Base-by-base conservation (phyloP, 2,329 filamentous ascomycete species). In the Trichoderma endophyticum region DNA sequence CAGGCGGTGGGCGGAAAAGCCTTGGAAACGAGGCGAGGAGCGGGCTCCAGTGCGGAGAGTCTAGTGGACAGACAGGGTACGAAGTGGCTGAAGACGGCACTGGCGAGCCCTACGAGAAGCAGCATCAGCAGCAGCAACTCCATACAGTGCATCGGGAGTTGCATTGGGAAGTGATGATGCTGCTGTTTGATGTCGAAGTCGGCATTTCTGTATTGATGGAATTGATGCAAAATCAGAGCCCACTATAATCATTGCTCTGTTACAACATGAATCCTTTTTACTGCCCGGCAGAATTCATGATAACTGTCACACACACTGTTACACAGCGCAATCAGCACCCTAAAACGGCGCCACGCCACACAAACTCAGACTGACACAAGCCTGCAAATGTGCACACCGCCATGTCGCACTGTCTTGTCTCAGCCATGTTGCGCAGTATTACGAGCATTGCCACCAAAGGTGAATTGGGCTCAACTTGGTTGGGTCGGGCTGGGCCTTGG, bases 351-450 rank as follows among this genome's bases (percentile, higher is more conserved):
- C 32, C 32, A 61, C 59, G 21, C 12, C 18, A 32, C 9, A 21
- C 18, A 2, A 6, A 28, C 36, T 30, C 18, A 21, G 60, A 26
- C 60, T 43, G 39, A 43, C 39, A 43, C 39, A 9, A 28, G 18
- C 18, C 12, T 0, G 7, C 26, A 24, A 32, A 11, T 36, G 15
- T 3, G 24, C 64, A 43, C 65, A 68, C 65, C 65, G 65, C 65
- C 65, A 68, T 48, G 65, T 68, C 65, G 54, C 65, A 68, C 65
- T 68, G 65, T 68, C 51, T n/a, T 56, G 32, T 57, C 65, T 43
- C 32, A 28, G 30, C 30, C 30, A 39, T 34, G 34, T 26, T 21
- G 48, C 11, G 60, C 34, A 26, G 24, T 36, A 26, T 32, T 57
- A 21, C 28, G 34, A 24, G 64, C 30, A 30, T 48, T 51, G 62